Percentiles rank a stretch among this genome's conserved stretches.
These are phyloP conservation scores for Carex parvula DNA, from an alignment of 176 grass and related monocot genomes.

Conservation along the genomic window DNA sequence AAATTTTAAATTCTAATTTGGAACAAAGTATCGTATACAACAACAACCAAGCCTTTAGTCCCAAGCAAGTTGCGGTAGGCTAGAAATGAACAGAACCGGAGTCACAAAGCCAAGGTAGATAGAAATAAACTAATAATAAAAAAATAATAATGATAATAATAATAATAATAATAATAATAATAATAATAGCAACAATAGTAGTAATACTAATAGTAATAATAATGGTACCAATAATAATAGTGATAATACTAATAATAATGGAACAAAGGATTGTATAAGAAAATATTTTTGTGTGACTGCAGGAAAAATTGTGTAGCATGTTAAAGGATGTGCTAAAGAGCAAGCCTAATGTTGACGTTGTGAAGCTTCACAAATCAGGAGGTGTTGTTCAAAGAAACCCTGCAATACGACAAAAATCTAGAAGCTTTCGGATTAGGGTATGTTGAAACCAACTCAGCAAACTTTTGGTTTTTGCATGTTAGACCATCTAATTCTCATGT, in stretches of 20 bases:
- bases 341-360: slow-evolving; percentile 84
- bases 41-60: too few relatives aligned
- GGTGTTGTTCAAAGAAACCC: slow-evolving; percentile 94
- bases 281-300: slow-evolving; percentile 11
- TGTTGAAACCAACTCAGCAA: not conserved
- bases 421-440: slow-evolving; percentile 80
- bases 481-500: not conserved
- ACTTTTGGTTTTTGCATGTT: not conserved
- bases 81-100: too few relatives aligned
- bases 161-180: too few relatives aligned
- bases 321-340: slow-evolving; percentile 79
- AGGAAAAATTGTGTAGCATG: slow-evolving; percentile 99
- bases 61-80: too few relatives aligned
- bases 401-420: slow-evolving; percentile 76
- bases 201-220: too few relatives aligned
- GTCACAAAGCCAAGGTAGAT: too few relatives aligned
- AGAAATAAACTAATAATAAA: too few relatives aligned
- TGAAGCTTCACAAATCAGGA: slow-evolving; percentile 98
- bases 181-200: too few relatives aligned
- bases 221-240: too few relatives aligned
- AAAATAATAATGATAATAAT: too few relatives aligned
- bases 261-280: not conserved
- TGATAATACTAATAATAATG: not conserved
- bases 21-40: not conserved
- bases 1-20: not conserved